Conservation (phyloP, 208 protist species). For the Lotmaria passim region DNA sequence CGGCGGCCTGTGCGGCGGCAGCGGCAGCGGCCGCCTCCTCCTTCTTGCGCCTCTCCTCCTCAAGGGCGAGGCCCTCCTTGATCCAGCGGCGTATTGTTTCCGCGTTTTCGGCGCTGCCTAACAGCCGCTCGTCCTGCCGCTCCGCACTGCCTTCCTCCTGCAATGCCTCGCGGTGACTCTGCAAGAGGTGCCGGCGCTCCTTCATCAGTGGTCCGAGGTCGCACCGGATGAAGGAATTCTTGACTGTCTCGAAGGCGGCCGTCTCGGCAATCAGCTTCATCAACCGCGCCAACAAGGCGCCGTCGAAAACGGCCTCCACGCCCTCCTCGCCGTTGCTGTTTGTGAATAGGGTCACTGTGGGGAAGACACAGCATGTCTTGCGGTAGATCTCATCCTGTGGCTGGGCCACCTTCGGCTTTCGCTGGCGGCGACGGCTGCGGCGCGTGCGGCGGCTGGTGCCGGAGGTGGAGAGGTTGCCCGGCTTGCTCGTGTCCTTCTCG, state of each 20-base stretch:
- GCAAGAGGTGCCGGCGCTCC: constrained; percentile 66
- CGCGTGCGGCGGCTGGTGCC: constrained; percentile 37
- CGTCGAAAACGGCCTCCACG: constrained; percentile 67
- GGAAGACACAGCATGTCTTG: constrained; percentile 34
- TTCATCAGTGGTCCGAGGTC: constrained; percentile 79
- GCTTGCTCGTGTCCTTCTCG: constrained; percentile 23
- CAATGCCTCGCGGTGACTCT: constrained; percentile 52
- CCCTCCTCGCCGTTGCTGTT: constrained; percentile 53
- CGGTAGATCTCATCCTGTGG: constrained; percentile 71
- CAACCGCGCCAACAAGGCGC: constrained; percentile 63
- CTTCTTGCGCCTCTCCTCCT: constrained; percentile 43
- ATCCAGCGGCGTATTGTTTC: constrained; percentile 63
- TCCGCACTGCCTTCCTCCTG: constrained; percentile 61
- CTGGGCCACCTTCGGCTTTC: constrained; percentile 39
- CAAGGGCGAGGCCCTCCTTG: constrained; percentile 34
- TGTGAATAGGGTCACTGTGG: constrained; percentile 45
- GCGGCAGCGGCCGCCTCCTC: constrained; percentile 12
- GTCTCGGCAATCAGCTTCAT: constrained; percentile 83
- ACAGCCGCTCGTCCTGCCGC: constrained; percentile 74
- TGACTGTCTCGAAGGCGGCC: constrained; percentile 72
- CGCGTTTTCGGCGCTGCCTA: constrained; percentile 52
- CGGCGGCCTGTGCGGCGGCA: constrained; percentile 9
- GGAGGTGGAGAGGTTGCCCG: constrained; percentile 13
- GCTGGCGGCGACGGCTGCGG: constrained; percentile 44
- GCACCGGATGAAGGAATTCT: constrained; percentile 72